Conservation (phyloP, 2,329 filamentous ascomycete species). For the Fusarium sp. region DNA sequence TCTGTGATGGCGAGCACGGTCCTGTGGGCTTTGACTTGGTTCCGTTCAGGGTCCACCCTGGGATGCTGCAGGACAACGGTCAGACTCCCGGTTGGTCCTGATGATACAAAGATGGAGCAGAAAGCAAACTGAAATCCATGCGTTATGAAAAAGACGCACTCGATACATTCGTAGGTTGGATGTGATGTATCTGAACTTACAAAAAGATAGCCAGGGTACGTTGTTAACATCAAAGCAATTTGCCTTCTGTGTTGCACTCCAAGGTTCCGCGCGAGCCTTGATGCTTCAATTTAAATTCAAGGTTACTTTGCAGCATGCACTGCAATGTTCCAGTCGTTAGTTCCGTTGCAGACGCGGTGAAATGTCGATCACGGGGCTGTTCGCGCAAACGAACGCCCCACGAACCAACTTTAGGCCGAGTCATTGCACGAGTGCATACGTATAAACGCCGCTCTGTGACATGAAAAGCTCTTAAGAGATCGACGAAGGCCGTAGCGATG, state of each 20-base stretch:
- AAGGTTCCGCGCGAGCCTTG: not conserved
- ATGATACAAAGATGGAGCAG: conserved; percentile 21
- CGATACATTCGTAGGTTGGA: not conserved
- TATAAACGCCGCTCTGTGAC: conserved; percentile 8
- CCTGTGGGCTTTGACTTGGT: conserved; percentile 18
- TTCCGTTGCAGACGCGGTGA: not conserved
- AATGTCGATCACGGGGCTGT: conserved; percentile 24
- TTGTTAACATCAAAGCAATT: not conserved
- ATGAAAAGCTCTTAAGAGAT: conserved; percentile 38
- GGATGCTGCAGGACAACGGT: conserved; percentile 23
- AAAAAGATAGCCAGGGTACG: not conserved
- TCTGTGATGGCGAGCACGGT: conserved; percentile 33
- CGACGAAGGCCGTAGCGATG: conserved; percentile 27
- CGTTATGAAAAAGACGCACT: not conserved
- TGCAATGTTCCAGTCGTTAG: not conserved
- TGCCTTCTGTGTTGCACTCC: not conserved
- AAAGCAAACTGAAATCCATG: not conserved
- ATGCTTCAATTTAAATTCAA: not conserved
- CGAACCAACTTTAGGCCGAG: conserved; percentile 26
- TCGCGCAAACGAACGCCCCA: conserved; percentile 10
- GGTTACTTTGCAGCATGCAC: not conserved
- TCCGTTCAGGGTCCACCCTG: conserved; percentile 31
- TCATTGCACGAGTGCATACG: conserved; percentile 22
- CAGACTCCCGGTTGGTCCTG: conserved; percentile 33
- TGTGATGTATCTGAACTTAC: not conserved